Percentiles rank a stretch among this genome's conserved stretches.
These are phyloP conservation scores for Lachnellula hyalina DNA, from an alignment of 2,329 filamentous ascomycete genomes.

Conservation along the genomic window DNA sequence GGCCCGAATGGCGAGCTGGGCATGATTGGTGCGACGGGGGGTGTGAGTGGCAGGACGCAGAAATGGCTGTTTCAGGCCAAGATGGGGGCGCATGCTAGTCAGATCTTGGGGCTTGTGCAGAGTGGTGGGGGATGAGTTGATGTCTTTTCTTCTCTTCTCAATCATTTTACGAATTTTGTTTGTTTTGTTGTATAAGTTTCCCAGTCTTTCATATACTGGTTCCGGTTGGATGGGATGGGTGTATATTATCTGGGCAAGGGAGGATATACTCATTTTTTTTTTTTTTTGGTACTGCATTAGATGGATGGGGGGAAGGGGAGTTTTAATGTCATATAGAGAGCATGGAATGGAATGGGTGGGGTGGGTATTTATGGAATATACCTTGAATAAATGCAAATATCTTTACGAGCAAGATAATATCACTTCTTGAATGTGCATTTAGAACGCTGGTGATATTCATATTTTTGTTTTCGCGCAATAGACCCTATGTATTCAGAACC, in stretches of 20 bases:
- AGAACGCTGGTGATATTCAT: slow-evolving; percentile 2
- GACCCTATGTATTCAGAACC: slow-evolving; percentile 14
- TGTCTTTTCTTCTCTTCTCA: no score
- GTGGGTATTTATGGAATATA: background rate
- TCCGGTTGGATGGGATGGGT: background rate
- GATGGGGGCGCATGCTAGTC: slow-evolving; percentile 15
- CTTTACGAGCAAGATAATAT: background rate
- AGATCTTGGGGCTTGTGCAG: slow-evolving; percentile 14
- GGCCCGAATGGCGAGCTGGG: slow-evolving; percentile 21
- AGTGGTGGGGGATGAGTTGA: background rate
- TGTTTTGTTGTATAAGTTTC: background rate
- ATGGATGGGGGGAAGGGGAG: background rate
- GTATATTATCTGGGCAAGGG: background rate
- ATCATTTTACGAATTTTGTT: background rate
- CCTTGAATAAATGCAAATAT: background rate
- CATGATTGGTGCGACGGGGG: slow-evolving; percentile 15
- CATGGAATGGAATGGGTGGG: background rate
- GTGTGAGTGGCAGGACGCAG: slow-evolving; percentile 16
- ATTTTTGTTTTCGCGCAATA: slow-evolving; percentile 5
- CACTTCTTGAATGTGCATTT: background rate
- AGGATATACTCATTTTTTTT: background rate
- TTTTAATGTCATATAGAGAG: background rate
- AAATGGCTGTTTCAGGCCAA: slow-evolving; percentile 18
- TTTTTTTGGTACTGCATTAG: background rate
- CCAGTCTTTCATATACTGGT: background rate